Percentiles rank a stretch among this genome's conserved stretches.
phyloP scores from a whole-genome alignment of 768 basidiomycete genomes.

The Candolleomyces eurysporus region DNA sequence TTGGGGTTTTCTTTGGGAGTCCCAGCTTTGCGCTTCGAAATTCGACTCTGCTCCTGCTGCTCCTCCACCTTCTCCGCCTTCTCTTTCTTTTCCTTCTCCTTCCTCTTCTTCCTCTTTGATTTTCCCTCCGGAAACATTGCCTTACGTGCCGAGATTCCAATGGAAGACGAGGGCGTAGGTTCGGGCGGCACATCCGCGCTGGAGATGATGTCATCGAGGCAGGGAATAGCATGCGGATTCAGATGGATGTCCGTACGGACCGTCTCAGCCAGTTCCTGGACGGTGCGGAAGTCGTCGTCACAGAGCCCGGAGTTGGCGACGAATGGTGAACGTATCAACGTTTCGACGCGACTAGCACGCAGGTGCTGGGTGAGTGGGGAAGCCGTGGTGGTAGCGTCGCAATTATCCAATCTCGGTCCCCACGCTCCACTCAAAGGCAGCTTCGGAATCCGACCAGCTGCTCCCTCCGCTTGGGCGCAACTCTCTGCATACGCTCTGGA shows the following conservation, averaged over 20 bases:
- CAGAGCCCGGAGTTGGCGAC: conserved; percentile 65
- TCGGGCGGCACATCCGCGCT: background rate
- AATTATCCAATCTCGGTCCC: background rate
- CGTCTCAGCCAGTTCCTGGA: conserved; percentile 52
- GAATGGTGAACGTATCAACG: conserved; percentile 55
- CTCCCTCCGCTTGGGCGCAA: conserved; percentile 20
- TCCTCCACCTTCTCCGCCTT: too few species aligned
- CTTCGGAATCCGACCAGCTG: background rate
- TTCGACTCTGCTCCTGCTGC: too few species aligned
- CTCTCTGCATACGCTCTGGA: conserved; percentile 47
- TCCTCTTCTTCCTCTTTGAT: too few species aligned
- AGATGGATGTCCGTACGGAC: conserved; percentile 53
- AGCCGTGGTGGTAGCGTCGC: background rate
- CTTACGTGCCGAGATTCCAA: too few species aligned
- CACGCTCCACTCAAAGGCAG: conserved; percentile 4
- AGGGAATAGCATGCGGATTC: conserved; percentile 60
- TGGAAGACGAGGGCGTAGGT: background rate
- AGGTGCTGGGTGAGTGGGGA: conserved; percentile 37
- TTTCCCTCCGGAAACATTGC: too few species aligned
- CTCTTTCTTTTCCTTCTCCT: too few species aligned
- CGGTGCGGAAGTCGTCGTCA: conserved; percentile 48
- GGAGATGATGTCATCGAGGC: conserved; percentile 34
- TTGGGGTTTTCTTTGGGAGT: too few species aligned
- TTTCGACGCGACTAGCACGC: conserved; percentile 30
- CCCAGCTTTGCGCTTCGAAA: too few species aligned